These are phyloP conservation scores for Aphanomyces cochlioides DNA, from an alignment of 352 stramenopile species.

Conservation along the genomic window DNA sequence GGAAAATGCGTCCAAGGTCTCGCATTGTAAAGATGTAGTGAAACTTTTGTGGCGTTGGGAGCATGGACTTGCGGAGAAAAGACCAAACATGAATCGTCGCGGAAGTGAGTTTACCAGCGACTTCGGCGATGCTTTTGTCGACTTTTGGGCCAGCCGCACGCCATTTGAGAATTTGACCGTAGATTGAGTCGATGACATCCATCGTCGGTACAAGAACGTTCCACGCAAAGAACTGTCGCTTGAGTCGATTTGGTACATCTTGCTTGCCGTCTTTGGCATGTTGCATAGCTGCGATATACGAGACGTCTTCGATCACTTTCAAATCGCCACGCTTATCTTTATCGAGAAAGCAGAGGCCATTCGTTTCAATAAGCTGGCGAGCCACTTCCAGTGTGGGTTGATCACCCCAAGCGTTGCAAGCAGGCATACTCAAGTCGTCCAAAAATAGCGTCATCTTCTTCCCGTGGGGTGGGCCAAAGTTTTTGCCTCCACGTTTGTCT, in stretches of 20 bases:
- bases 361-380: conserved; percentile 66
- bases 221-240: conserved; percentile 87
- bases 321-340: conserved; percentile 81
- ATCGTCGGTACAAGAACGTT: conserved; percentile 71
- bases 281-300: conserved; percentile 61
- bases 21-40: conserved; percentile 81
- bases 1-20: conserved; percentile 68
- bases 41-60: conserved; percentile 75
- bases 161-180: conserved; percentile 71
- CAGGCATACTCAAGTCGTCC: conserved; percentile 71
- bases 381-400: conserved; percentile 72
- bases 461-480: conserved; percentile 60
- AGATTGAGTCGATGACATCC: conserved; percentile 85
- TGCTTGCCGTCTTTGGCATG: conserved; percentile 64
- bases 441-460: conserved; percentile 79
- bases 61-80: conserved; percentile 62
- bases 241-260: conserved; percentile 86
- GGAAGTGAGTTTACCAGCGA: conserved; percentile 44
- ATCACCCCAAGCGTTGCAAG: conserved; percentile 67
- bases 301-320: conserved; percentile 66
- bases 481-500: conserved; percentile 78
- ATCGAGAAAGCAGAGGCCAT: conserved; percentile 70
- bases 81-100: conserved; percentile 63
- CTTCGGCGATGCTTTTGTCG: conserved; percentile 43
- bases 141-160: conserved; percentile 38